A percentile compares a stretch with the other conserved stretches of the same genome.
Conservation (phyloP, 352 stramenopile species). For the Pythium guiyangense region DNA sequence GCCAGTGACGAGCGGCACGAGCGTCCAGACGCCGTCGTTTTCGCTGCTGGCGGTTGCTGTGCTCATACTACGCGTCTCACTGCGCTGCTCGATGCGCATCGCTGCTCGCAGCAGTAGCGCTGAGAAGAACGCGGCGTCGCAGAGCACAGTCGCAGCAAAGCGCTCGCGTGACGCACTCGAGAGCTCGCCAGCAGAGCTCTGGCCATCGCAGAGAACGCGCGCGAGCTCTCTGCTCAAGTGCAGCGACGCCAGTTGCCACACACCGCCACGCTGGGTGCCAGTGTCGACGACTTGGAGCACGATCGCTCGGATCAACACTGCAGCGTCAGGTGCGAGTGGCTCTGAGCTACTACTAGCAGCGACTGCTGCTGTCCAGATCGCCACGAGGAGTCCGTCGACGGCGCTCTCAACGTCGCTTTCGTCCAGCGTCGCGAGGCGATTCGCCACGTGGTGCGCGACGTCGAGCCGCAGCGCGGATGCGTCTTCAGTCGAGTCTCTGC, state of each 20-base stretch:
- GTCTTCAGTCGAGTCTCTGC: background rate
- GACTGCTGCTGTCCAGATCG: slow-evolving; percentile 20
- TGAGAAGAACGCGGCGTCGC: slow-evolving; percentile 20
- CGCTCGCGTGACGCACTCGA: slow-evolving; percentile 7
- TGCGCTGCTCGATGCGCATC: background rate
- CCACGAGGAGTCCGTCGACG: slow-evolving; percentile 2
- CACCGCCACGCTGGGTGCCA: background rate
- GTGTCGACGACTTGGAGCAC: slow-evolving; percentile 15
- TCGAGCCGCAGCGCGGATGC: slow-evolving; percentile 19
- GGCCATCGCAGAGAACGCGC: background rate
- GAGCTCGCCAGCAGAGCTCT: slow-evolving; percentile 2
- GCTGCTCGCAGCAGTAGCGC: slow-evolving; percentile 21
- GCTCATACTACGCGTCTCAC: background rate
- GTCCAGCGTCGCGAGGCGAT: slow-evolving; percentile 8
- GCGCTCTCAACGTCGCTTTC: slow-evolving; percentile 9
- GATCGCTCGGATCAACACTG: slow-evolving; percentile 20
- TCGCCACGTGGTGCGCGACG: slow-evolving; percentile 23
- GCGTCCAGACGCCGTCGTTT: slow-evolving; percentile 20
- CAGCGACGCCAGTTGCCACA: background rate
- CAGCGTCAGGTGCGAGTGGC: slow-evolving; percentile 8
- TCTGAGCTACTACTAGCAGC: background rate
- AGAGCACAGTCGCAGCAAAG: slow-evolving; percentile 22
- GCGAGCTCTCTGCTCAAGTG: background rate
- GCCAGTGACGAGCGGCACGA: slow-evolving; percentile 20
- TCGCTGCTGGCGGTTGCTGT: slow-evolving; percentile 2